Evolutionary conservation across 2,329 filamentous ascomycete genomes (phyloP).

Genomic region (Cladosporium sp.): DNA sequence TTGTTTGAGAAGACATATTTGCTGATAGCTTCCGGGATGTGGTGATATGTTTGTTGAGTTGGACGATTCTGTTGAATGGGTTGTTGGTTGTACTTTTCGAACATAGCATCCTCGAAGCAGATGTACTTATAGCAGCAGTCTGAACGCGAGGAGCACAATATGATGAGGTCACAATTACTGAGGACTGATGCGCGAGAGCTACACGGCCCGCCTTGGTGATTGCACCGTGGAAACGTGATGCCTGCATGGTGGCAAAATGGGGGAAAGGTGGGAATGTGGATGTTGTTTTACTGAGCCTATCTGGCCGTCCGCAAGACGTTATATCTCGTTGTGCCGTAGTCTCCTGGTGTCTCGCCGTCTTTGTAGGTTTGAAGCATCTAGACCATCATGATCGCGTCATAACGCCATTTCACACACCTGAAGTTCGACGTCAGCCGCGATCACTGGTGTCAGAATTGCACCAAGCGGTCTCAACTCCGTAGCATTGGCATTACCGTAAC

Average conservation of each 20-base stretch:
- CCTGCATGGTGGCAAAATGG: constrained; percentile 10
- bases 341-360: background rate
- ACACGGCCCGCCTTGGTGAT: background rate
- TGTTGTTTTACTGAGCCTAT: background rate
- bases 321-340: background rate
- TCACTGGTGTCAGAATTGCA: background rate
- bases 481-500: background rate
- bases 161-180: constrained; percentile 18
- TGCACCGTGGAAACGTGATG: constrained; percentile 9
- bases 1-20: constrained; percentile 35
- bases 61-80: constrained; percentile 10
- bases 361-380: background rate
- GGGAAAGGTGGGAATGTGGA: background rate
- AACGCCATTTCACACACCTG: background rate
- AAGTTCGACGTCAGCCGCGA: background rate
- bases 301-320: background rate
- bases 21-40: constrained; percentile 13
- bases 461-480: background rate
- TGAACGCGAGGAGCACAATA: background rate
- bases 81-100: background rate
- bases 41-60: constrained; percentile 21
- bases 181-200: constrained; percentile 9
- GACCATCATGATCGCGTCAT: constrained; percentile 17
- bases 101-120: background rate
- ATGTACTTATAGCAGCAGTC: constrained; percentile 12